Conservation (phyloP, 176 grass and related monocot genomes). For the Oryza australiensis region DNA sequence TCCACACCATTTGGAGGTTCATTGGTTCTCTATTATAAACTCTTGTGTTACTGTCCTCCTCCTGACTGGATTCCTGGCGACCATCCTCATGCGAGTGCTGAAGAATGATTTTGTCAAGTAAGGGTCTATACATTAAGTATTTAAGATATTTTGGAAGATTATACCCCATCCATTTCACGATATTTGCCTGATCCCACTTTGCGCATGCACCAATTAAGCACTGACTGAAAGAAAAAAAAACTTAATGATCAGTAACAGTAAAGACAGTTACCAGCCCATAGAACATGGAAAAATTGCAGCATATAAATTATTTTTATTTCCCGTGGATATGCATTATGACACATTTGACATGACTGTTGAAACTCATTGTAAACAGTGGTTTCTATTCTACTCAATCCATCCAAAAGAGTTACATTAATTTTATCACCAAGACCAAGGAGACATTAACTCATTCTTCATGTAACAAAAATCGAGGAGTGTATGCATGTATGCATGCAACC, state of each 20-base stretch:
- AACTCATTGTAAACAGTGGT: not conserved
- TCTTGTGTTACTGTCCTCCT: conserved; percentile 92
- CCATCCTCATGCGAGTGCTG: conserved; percentile 94
- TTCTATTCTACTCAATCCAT: conserved; percentile 4
- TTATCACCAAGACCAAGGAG: no score
- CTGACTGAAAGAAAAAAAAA: not conserved
- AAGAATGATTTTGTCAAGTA: conserved; percentile 99
- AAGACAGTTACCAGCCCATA: not conserved
- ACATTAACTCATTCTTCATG: no score
- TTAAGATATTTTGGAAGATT: not conserved
- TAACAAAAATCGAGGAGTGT: no score
- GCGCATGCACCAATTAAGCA: not conserved
- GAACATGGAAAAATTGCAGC: not conserved
- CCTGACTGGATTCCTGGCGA: conserved; percentile 87
- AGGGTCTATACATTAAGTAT: conserved; percentile 9
- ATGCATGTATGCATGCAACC: no score
- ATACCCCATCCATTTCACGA: not conserved
- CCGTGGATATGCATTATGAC: not conserved
- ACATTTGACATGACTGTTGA: not conserved
- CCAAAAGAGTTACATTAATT: no score
- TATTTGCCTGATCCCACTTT: not conserved
- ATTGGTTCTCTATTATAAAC: conserved; percentile 99
- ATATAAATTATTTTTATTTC: not conserved
- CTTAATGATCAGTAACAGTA: not conserved
- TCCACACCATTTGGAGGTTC: conserved; percentile 87